Base-by-base conservation (phyloP, 2,329 filamentous ascomycete species). In the Penicillium sp. region DNA sequence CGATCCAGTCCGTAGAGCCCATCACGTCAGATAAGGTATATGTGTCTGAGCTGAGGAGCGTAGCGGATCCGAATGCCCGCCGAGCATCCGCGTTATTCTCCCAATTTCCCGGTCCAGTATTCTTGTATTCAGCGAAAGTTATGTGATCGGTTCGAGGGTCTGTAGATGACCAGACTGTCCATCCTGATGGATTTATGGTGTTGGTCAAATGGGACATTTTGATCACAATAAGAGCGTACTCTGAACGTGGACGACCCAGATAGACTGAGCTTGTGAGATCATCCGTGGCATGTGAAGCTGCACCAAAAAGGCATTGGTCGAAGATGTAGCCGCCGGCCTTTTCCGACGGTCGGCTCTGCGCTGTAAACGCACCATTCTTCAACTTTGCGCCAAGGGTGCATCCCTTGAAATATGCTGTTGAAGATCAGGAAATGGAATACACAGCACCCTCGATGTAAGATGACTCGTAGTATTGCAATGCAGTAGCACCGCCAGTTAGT, bases 381-480 rank as follows among this genome's bases (percentile, higher is more conserved):
- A 59, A 49, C 55, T 69, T 69, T 4, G 63, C 64, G 20, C 57
- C 62, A 25, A 69, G 65, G 9, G 66, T 68, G 54, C 67, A 68
- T 7, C 65, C 65, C 46, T 68, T 69, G 58, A 69, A 67, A 52
- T 67, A 69, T 4, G 63, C 66, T 40, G 59, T 64, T 40, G 63
- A 59, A 47, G 66, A 60, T 14, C 67, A 65, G 54, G 60, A 81
- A 45, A 81, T 77, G 53, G 80, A 81, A 55, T 82, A 80, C 20
- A 78, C 80, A 1, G 78, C 80, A 4, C 80, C 80, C 45, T 75
- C 69, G 27, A 82, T 78, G 51, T 76, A 65, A 46, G 71, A 77
- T 8, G 65, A 64, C 6, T 74, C 72, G 61, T 80, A 83, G 35
- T 82, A 70, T 63, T 83, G 81, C 45, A 73, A 72, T 3, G 80